Evolutionary conservation across 192 early-diverging fungal genomes (phyloP), one percentile per base, ranked within the genome.

Genomic region (Coemansia sp.): DNA sequence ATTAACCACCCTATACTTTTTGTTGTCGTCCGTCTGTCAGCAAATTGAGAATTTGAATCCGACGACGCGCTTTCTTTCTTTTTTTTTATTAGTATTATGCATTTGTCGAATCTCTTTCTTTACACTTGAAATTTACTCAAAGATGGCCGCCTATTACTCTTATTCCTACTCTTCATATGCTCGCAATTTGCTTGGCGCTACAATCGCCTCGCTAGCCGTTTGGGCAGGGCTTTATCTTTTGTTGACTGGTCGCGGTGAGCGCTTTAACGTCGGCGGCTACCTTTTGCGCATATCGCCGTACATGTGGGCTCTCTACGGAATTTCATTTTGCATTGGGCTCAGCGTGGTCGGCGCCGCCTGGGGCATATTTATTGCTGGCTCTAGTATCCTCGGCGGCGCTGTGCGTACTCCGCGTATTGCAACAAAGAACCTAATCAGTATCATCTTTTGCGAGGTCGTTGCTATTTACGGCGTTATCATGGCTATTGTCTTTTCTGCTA

Each of bases 371-470:
- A 92, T 94, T 61, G 92, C 94, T 18, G 97, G 95, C n/a, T 87
- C 92, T 31, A 90, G 88, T 69, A 87, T 98, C 31, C 85, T 98
- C 20, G 97, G 95, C 73, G 95, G 87, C 22, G 94, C 93, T 15
- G 94, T 99, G 50, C 86, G 88, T 50, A 89, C 94, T 3, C 97
- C 97, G 65, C 87, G 97, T 39, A 98, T 99, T 69, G 87, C 92
- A 55, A 96, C 96, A 31, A 96, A 96, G 84, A 99, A 99, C 87
- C 88, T 99, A 72, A 96, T 98, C 81, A 94, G 94, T 74, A 96
- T 99, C 70, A 99, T 98, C 78, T 99, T 99, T 75, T 99, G 96
- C 85, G 97, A 99, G 86, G 97, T 97, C 58, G 97, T 99, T 12
- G 97, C 96, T 69, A 99, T 99, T 70, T 99, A 99, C 85, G 97